Base-by-base conservation (phyloP, 345 rosid species). In the Cochlearia excelsa region DNA sequence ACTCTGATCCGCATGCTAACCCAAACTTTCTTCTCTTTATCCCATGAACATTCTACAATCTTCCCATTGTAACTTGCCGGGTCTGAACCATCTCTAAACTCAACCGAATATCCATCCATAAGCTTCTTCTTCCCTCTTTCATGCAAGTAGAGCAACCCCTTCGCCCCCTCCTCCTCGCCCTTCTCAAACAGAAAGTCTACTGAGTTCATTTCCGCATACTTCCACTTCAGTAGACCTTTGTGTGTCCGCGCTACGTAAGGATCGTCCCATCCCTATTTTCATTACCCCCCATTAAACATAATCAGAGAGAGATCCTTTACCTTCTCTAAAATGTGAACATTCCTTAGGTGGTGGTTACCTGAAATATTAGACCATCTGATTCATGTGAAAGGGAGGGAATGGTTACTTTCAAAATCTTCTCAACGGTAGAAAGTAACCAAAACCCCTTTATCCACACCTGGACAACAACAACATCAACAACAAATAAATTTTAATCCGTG, bases 221-320 rank as follows among this genome's bases (percentile, higher is more conserved):
- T 93, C 99, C 99, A 93, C 84, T 93, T 93, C 73, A 93, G 63
- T 40, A 93, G 95, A 49, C 97, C 97, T 78, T 90, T 87, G 64
- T 93, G 95, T 2, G 97, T 85, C 46, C 90, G 84, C n/a, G 99
- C 88, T 70, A 84, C 80, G 10, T 93, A 93, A 26, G 96, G 95
- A 80, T 93, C 99, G 66, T 93, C 99, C 99, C 99, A 93, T 43
- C 95, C 97, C 97, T 93, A 66, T 29, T 44, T 4, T 16, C 23
- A 48, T 26, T n/a, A 9, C 8, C 31, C 53, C 49, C 35, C 40
- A 37, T 4, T 1, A 11, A 57, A 37, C 37, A 3, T 6, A 34
- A 34, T 34, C 40, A 37, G 23, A 16, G 23, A 16, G 23, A 16
- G 23, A 16, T 16, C 23, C 23, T 16, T 16, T 16, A 16, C 23